Percentiles rank a stretch among this genome's conserved stretches.
These are phyloP conservation scores for Phoma sp. DNA, from an alignment of 2,329 filamentous ascomycete genomes.

Conservation along the genomic window DNA sequence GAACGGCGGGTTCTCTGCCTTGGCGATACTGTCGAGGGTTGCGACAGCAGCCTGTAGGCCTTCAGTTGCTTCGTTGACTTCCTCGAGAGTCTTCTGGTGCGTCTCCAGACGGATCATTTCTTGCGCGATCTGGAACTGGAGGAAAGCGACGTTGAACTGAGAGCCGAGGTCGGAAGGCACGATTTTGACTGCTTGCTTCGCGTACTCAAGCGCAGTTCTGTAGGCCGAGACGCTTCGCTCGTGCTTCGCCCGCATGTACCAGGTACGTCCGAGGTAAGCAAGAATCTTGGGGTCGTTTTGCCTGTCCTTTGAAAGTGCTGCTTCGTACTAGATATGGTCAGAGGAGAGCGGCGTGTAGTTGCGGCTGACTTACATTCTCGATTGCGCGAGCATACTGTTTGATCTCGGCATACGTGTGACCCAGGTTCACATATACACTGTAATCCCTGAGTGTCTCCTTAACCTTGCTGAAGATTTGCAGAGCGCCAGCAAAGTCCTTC, in stretches of 20 bases:
- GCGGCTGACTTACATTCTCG: conserved; percentile 67
- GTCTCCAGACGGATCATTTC: conserved; percentile 78
- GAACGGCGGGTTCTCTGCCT: conserved; percentile 77
- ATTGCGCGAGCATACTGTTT: conserved; percentile 91
- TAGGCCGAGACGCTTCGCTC: conserved; percentile 69
- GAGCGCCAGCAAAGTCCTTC: conserved; percentile 82
- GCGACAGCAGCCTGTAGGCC: conserved; percentile 89
- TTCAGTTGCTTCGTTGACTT: conserved; percentile 79
- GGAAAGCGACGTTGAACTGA: conserved; percentile 97
- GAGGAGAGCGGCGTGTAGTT: not conserved
- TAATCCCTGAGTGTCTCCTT: conserved; percentile 89
- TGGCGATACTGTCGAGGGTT: conserved; percentile 66
- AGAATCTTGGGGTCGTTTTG: conserved; percentile 81
- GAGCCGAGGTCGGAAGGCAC: conserved; percentile 87
- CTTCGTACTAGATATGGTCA: conserved; percentile 71
- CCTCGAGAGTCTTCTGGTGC: conserved; percentile 76
- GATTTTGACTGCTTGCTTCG: conserved; percentile 74
- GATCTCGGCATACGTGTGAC: conserved; percentile 89
- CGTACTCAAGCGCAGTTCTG: conserved; percentile 70
- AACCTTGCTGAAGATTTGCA: conserved; percentile 89
- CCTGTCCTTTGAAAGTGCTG: conserved; percentile 79
- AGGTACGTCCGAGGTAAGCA: conserved; percentile 85
- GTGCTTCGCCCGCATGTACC: conserved; percentile 79
- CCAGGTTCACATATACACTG: conserved; percentile 89
- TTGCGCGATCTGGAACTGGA: conserved; percentile 92